Percentiles rank a stretch among this genome's conserved stretches.
Evolutionary conservation across 2,329 filamentous ascomycete genomes (phyloP).

Genomic region (Capronia americana): DNA sequence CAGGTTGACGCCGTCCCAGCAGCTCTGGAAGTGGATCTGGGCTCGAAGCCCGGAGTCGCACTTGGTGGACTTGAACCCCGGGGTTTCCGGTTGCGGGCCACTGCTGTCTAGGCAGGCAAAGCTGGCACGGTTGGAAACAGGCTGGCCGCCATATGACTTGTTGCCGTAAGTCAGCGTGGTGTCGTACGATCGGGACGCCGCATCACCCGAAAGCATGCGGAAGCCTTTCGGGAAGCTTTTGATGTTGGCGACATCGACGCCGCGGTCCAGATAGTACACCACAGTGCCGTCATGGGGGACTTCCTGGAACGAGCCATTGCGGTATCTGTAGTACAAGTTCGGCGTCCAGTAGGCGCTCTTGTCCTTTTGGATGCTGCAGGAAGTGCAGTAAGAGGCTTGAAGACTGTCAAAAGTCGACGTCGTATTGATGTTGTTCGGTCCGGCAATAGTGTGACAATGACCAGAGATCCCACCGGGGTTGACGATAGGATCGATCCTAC

Average conservation of each 20-base stretch:
- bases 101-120: conserved; percentile 93
- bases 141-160: conserved; percentile 54
- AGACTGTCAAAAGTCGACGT: conserved; percentile 65
- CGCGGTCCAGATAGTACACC: conserved; percentile 33
- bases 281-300: conserved; percentile 60
- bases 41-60: conserved; percentile 82
- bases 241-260: conserved; percentile 59
- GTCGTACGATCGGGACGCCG: conserved; percentile 41
- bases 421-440: conserved; percentile 71
- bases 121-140: conserved; percentile 71
- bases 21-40: conserved; percentile 86
- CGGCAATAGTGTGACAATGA: conserved; percentile 78
- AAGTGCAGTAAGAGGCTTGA: conserved; percentile 71
- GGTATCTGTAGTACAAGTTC: conserved; percentile 74
- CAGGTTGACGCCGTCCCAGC: conserved; percentile 77
- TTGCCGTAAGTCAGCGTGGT: conserved; percentile 32
- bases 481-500: conserved; percentile 78
- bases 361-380: conserved; percentile 79
- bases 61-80: conserved; percentile 74
- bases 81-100: conserved; percentile 66
- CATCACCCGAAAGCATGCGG: conserved; percentile 80
- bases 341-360: conserved; percentile 88
- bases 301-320: conserved; percentile 56
- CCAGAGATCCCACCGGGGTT: conserved; percentile 63
- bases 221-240: conserved; percentile 78